Percentiles rank a stretch among this genome's conserved stretches.
These are phyloP conservation scores for Saccharomycopsis fodiens DNA, from an alignment of 805 yeast species.

Conservation along the genomic window DNA sequence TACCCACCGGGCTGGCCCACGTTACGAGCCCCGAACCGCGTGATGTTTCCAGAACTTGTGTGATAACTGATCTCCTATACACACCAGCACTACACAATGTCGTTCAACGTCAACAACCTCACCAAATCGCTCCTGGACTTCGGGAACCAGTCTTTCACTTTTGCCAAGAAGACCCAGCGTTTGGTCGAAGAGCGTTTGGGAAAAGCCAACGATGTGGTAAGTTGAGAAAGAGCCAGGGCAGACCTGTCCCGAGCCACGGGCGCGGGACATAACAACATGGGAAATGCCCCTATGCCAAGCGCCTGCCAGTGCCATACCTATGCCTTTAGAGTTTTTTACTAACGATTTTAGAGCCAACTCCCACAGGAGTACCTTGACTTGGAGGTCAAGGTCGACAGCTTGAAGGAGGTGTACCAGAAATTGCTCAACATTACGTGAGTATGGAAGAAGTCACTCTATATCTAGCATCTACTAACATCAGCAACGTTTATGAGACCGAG, in stretches of 20 bases:
- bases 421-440: constrained; percentile 40
- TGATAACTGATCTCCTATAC: not conserved
- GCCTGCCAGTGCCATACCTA: too few relatives aligned
- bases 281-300: too few relatives aligned
- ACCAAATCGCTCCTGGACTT: constrained; percentile 20
- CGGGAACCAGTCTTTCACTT: constrained; percentile 32
- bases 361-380: constrained; percentile 75
- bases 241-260: too few relatives aligned
- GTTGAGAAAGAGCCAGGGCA: constrained; percentile 1
- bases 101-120: constrained; percentile 16
- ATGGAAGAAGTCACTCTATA: not conserved
- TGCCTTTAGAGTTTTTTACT: too few relatives aligned
- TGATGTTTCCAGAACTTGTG: too few relatives aligned
- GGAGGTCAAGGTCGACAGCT: constrained; percentile 65
- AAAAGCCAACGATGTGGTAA: constrained; percentile 60
- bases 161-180: constrained; percentile 77
- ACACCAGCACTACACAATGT: not conserved
- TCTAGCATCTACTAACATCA: not conserved
- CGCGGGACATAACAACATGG: too few relatives aligned
- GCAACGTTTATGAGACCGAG: constrained; percentile 55
- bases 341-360: constrained; percentile 45
- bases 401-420: constrained; percentile 58
- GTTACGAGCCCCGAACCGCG: not conserved
- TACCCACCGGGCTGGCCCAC: too few relatives aligned
- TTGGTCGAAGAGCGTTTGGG: constrained; percentile 75